Base-by-base conservation (phyloP, 2,329 filamentous ascomycete genomes). In the Aspergillus intermedius region DNA sequence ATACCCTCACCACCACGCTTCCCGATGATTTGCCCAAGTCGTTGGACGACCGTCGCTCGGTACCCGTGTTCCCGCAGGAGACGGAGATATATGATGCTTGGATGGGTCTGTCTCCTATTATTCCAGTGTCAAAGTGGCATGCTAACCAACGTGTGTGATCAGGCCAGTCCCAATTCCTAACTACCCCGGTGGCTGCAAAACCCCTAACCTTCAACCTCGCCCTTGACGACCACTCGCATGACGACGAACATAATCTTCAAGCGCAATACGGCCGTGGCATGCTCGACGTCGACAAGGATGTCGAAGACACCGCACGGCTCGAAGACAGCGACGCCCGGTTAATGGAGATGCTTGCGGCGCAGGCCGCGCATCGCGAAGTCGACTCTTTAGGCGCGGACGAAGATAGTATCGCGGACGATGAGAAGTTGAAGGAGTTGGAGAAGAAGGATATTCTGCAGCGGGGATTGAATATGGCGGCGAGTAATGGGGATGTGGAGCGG, bases 31-130 rank as follows among this genome's bases (percentile, higher is more conserved):
- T 98, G 32, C 93, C 93, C 9, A 93, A 81, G 57, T 95, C 91
- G 10, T 80, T 98, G 48, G 86, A 98, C 68, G 93, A 98, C 74
- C 83, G 93, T 52, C 81, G 84, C 59, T 78, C 78, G 61, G 79
- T 86, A 30, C 80, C 83, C 3, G 77, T 75, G 42, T 82, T 84
- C 53, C 80, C 84, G 54, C 79, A 86, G 48, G 93, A 97, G 76
- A 95, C 91, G 37, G 93, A 97, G 76, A 89, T 96, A 74, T 98
- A 97, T 69, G 93, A 98, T 79, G 93, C 89, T 59, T 98, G 93
- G 93, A 90, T 97, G 84, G 91, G 91, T 86, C 68, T 34, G 28
- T 34, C 13, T 44, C 19, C 5, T 8, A 12, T 9, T 35, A 8
- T 22, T 4, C 3, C 15, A 3, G 3, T 21, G 19, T 2, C 8